These are phyloP conservation scores for Peziza echinospora DNA, from an alignment of 495 filamentous ascomycete species.

Conservation along the genomic window DNA sequence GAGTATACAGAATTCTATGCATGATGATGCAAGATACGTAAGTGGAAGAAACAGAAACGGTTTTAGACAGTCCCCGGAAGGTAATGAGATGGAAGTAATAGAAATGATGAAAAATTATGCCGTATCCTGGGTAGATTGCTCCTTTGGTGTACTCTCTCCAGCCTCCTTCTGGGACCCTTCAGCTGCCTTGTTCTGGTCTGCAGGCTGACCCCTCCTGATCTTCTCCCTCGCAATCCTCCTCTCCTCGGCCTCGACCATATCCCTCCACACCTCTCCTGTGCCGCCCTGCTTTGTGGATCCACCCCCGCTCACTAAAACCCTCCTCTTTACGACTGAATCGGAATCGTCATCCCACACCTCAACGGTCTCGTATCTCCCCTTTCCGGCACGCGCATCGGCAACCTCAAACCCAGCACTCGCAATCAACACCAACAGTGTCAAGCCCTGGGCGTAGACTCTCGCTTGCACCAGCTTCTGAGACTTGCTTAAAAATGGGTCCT, in stretches of 20 bases:
- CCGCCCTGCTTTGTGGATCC: conserved; percentile 41
- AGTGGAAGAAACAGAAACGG: too few relatives aligned
- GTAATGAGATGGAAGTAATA: too few relatives aligned
- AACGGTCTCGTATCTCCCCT: conserved; percentile 54
- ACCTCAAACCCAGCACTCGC: conserved; percentile 81
- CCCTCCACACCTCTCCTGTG: conserved; percentile 66
- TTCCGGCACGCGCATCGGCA: conserved; percentile 50
- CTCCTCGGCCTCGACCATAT: conserved; percentile 67
- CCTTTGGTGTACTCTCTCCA: too few relatives aligned
- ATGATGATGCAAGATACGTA: too few relatives aligned
- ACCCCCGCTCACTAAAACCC: conserved; percentile 45
- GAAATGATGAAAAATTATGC: too few relatives aligned
- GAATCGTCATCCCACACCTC: conserved; percentile 51
- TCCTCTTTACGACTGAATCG: conserved; percentile 52
- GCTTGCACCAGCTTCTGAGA: conserved; percentile 93
- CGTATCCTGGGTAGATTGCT: too few relatives aligned
- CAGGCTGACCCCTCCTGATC: conserved; percentile 9
- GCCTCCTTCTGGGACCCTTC: too few relatives aligned
- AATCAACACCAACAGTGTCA: conserved; percentile 73
- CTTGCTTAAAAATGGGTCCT: conserved; percentile 51
- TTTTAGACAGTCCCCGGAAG: too few relatives aligned
- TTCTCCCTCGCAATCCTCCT: conserved; percentile 27
- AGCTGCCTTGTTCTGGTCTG: too few relatives aligned
- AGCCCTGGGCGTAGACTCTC: conserved; percentile 88
- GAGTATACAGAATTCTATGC: too few relatives aligned